These are phyloP conservation scores for Pulveroboletus frians DNA, from an alignment of 768 basidiomycete genomes.

Conservation along the genomic window DNA sequence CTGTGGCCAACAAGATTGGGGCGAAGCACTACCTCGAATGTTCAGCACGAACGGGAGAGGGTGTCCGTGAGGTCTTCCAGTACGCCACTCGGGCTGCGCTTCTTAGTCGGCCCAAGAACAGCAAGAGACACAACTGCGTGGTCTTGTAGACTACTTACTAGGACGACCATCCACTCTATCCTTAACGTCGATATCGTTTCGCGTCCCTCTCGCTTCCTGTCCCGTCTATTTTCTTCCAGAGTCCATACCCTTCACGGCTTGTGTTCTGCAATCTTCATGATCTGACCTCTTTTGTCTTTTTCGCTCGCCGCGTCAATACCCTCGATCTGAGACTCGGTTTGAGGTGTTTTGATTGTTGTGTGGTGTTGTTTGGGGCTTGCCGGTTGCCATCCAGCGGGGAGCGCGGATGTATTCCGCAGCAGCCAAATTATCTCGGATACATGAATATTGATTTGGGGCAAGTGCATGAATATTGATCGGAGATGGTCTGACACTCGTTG, in stretches of 20 bases:
- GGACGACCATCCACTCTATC: slow-evolving; percentile 15
- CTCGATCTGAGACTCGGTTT: not conserved
- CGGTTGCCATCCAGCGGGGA: slow-evolving; percentile 11
- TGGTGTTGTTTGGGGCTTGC: slow-evolving; percentile 8
- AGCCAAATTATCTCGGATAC: not conserved
- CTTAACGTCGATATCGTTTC: slow-evolving; percentile 20
- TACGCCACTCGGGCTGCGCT: slow-evolving; percentile 93
- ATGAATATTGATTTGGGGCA: not conserved
- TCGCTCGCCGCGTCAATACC: slow-evolving; percentile 1
- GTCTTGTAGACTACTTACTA: slow-evolving; percentile 38
- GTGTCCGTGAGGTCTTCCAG: slow-evolving; percentile 98
- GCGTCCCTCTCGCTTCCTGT: slow-evolving; percentile 14
- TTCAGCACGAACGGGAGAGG: slow-evolving; percentile 93
- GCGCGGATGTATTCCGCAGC: slow-evolving; percentile 14
- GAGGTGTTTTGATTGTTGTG: slow-evolving; percentile 1
- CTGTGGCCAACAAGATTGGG: slow-evolving; percentile 92
- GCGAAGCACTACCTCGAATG: slow-evolving; percentile 97
- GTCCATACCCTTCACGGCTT: slow-evolving; percentile 36
- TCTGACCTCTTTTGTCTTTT: slow-evolving; percentile 27
- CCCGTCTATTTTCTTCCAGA: slow-evolving; percentile 18
- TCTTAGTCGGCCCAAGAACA: slow-evolving; percentile 47
- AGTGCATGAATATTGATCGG: not conserved
- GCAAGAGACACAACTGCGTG: slow-evolving; percentile 41
- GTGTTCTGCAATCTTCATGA: slow-evolving; percentile 37
- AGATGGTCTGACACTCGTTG: not conserved